Conservation (phyloP, 768 basidiomycete genomes). For the Jaapia argillacea region DNA sequence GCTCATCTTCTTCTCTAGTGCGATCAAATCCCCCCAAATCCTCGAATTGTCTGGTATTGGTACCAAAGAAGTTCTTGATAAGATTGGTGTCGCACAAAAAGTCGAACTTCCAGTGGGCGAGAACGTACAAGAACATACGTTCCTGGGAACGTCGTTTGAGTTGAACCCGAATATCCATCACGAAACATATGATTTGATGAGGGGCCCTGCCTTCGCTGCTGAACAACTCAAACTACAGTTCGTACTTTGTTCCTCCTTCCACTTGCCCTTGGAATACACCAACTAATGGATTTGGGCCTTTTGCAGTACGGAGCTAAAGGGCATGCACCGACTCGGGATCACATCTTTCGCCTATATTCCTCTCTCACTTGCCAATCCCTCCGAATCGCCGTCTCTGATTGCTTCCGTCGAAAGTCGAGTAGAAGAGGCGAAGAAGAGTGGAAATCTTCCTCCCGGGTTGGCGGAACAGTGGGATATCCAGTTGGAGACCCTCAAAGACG, state of each 20-base stretch:
- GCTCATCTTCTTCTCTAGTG: slow-evolving; percentile 13
- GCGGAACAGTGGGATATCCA: slow-evolving; percentile 17
- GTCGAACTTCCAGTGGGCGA: slow-evolving; percentile 39
- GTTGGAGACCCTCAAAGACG: slow-evolving; percentile 11
- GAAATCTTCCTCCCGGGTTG: slow-evolving; percentile 7
- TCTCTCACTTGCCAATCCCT: neutral
- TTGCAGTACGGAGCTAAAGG: no score
- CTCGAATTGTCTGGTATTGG: slow-evolving; percentile 49
- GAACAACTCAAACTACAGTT: neutral
- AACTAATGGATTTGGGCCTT: no score
- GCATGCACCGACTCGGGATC: no score
- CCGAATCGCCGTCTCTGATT: no score
- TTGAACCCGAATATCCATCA: neutral
- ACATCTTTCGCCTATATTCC: neutral
- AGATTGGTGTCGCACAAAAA: slow-evolving; percentile 26
- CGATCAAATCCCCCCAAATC: slow-evolving; percentile 38
- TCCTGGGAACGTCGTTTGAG: slow-evolving; percentile 5
- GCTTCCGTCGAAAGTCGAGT: no score
- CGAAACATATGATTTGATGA: slow-evolving; percentile 7
- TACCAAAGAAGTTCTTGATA: slow-evolving; percentile 26
- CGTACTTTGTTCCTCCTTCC: no score
- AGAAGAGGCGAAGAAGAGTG: no score
- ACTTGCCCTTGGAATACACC: no score
- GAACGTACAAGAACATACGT: slow-evolving; percentile 43
- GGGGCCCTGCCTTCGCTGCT: slow-evolving; percentile 12